A percentile compares a stretch with the other conserved stretches of the same genome.
phyloP scores from a whole-genome alignment of 768 basidiomycete species.

The Gautieria morchelliformis region DNA sequence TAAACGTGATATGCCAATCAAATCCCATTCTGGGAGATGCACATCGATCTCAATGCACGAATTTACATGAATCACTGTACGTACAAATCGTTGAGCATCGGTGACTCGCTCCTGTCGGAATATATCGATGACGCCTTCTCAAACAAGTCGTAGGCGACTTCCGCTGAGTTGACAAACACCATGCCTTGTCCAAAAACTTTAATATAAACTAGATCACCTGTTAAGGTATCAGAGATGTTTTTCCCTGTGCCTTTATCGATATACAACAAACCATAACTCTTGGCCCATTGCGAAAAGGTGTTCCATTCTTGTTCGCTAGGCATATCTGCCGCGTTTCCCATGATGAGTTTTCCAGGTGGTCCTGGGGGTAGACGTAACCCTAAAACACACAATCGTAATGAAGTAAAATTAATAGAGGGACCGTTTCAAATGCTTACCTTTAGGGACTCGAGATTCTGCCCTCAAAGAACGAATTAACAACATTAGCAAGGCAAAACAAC shows the following conservation, averaged over 20 bases:
- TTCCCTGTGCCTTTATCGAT: not conserved
- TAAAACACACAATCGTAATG: not conserved
- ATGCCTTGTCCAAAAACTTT: conserved; percentile 59
- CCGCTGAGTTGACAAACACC: conserved; percentile 55
- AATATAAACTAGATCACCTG: conserved; percentile 57
- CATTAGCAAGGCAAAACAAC: not conserved
- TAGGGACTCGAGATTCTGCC: not conserved
- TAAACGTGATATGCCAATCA: conserved; percentile 5
- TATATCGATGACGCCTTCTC: conserved; percentile 65
- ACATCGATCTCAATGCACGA: not conserved
- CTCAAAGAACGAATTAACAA: not conserved
- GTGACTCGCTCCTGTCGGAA: conserved; percentile 60
- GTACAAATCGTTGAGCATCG: conserved; percentile 66
- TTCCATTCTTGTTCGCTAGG: conserved; percentile 14
- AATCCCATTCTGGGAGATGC: conserved; percentile 1
- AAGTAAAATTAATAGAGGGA: not conserved
- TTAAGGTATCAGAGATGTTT: not conserved
- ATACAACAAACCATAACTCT: conserved; percentile 14
- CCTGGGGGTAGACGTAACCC: conserved; percentile 15
- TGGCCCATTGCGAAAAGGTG: conserved; percentile 12
- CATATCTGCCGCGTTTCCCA: conserved; percentile 18
- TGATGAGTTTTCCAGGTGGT: conserved; percentile 14
- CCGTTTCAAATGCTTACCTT: not conserved
- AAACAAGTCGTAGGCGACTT: conserved; percentile 52
- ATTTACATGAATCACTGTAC: conserved; percentile 17